Evolutionary conservation across 192 early-diverging fungal genomes (phyloP).

Genomic region (Dissophora ornata): DNA sequence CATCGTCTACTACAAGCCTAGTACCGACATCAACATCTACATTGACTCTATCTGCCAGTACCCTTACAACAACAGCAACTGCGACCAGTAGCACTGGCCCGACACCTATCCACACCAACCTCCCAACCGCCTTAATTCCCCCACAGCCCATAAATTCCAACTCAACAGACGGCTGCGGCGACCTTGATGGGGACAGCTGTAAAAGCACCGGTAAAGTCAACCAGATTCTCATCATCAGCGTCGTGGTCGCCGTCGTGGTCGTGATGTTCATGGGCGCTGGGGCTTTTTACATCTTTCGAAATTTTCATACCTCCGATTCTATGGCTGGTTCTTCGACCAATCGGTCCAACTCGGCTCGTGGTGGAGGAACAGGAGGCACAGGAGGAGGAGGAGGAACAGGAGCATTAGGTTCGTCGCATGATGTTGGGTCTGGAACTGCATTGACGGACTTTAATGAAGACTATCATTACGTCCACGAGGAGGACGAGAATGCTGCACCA

Average conservation of each 20-base stretch:
- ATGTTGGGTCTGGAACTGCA: background rate
- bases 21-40: too few species aligned
- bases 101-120: background rate
- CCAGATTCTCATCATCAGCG: constrained; percentile 6
- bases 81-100: background rate
- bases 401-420: background rate
- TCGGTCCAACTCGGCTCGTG: background rate
- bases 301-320: constrained; percentile 5
- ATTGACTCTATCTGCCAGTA: too few species aligned
- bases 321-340: background rate
- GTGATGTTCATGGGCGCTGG: constrained; percentile 9
- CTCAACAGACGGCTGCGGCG: background rate
- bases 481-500: constrained; percentile 13
- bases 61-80: background rate
- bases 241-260: constrained; percentile 6
- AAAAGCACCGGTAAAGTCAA: constrained; percentile 1
- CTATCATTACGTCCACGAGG: constrained; percentile 13
- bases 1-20: background rate
- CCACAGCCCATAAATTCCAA: constrained; percentile 21
- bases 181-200: background rate
- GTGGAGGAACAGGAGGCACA: background rate
- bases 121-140: constrained; percentile 22
- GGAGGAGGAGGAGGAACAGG: too few species aligned
- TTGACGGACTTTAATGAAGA: background rate
- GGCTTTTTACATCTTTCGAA: constrained; percentile 21